phyloP scores from a whole-genome alignment of 2,329 filamentous ascomycete genomes.

The Venturia asperata region DNA sequence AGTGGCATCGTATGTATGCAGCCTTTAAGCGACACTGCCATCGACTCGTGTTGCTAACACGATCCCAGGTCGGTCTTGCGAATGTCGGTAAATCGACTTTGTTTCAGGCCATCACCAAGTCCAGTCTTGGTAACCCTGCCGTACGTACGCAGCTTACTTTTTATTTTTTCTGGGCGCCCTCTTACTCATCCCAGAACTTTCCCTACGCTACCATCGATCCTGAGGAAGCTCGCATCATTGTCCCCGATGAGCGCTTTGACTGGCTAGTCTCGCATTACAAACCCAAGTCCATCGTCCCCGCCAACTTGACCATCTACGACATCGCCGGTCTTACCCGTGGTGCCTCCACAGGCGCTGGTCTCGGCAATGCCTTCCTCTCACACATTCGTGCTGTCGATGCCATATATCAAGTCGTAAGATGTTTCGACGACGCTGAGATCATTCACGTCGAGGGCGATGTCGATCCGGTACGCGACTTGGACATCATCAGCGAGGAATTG shows the following conservation, averaged over 20 bases:
- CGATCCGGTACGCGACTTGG: constrained; percentile 85
- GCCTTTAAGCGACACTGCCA: constrained; percentile 26
- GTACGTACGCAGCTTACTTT: constrained; percentile 45
- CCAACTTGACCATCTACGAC: constrained; percentile 96
- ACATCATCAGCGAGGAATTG: constrained; percentile 95
- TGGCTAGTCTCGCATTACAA: constrained; percentile 96
- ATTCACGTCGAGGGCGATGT: constrained; percentile 99
- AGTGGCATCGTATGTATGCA: constrained; percentile 88
- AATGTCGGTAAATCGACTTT: constrained; percentile 99
- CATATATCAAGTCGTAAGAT: constrained; percentile 94
- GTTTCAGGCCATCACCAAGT: constrained; percentile 99
- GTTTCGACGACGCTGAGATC: constrained; percentile 98
- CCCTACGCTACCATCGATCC: constrained; percentile 98
- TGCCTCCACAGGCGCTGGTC: constrained; percentile 92
- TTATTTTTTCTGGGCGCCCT: background rate
- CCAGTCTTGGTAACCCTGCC: constrained; percentile 91
- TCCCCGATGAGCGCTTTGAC: constrained; percentile 92
- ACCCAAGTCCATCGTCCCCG: constrained; percentile 93
- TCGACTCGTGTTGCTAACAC: constrained; percentile 30
- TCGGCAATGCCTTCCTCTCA: constrained; percentile 96
- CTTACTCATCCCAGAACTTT: constrained; percentile 61
- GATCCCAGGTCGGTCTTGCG: constrained; percentile 79
- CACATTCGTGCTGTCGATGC: constrained; percentile 97
- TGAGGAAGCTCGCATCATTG: constrained; percentile 94
- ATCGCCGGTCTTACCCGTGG: constrained; percentile 95